Evolutionary conservation across 768 basidiomycete genomes (phyloP), one percentile per base, ranked within the genome.

Genomic region (Fistulinella prunicolor): DNA sequence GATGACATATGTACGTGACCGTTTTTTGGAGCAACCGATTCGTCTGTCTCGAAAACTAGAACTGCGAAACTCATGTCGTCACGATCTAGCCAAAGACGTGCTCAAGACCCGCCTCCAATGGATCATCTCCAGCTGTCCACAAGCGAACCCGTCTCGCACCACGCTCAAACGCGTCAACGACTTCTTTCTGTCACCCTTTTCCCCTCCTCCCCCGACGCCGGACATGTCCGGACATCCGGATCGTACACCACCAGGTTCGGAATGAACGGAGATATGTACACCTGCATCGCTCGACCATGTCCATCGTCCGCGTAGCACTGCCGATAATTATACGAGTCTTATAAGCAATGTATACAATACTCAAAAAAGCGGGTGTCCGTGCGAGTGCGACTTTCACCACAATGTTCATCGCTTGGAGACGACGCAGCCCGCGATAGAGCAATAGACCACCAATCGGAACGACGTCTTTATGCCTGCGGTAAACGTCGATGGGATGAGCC

Each of bases 121-220:
- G 89, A 81, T 97, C 40, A 86, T 94, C 49, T 73, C 85, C 17
- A 84, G 81, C 54, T 70, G 77, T 43, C 86, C 89, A 6, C 71
- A 73, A 45, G 86, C 84, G 4, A 97, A 96, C 62, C 94, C 95
- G 0, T 83, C 89, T 9, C 78, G 93, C 35, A 75, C 81, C 14
- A 90, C 87, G 9, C 73, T 97, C 50, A 89, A 89, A 64, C 70
- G 83, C 13, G 79, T 89, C 38, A 91, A 93, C 60, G 82, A 86
- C 54, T 87, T 77, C 54, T 64, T 90, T 6, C 75, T 93, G 56
- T 78, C 81, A 3, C 61, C 65, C 1, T 42, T 50, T 16, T 30
- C 38, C 23, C 4, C 36, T 12, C 35, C 36, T 12, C 35, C 36
- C 12, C 32, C 29, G 21, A 23, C 3, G 21, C 5, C 29, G 9